These are phyloP conservation scores for Cymbopogon citratus DNA, from an alignment of 176 grass and related monocot species.

Conservation along the genomic window DNA sequence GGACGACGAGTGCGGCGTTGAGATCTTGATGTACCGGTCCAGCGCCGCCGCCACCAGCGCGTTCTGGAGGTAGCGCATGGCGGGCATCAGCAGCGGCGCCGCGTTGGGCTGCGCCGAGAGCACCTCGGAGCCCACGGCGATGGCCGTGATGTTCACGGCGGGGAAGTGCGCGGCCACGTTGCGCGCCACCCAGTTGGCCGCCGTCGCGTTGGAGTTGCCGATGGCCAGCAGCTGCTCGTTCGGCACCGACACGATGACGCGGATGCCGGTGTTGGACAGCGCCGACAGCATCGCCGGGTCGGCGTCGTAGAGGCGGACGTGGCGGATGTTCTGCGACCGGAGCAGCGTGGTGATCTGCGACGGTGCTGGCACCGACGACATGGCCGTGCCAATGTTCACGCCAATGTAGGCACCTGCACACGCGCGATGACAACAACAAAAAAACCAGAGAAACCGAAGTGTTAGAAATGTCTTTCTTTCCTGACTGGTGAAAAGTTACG, in stretches of 20 bases:
- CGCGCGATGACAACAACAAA: too few species aligned
- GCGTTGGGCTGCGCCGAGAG: constrained; percentile 72
- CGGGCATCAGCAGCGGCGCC: constrained; percentile 61
- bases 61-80: constrained; percentile 80
- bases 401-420: constrained; percentile 74
- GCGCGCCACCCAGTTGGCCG: constrained; percentile 70
- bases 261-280: constrained; percentile 72
- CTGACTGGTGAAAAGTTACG: too few species aligned
- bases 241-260: constrained; percentile 79
- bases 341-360: constrained; percentile 84
- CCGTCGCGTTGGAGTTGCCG: constrained; percentile 85
- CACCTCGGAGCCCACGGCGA: constrained; percentile 88
- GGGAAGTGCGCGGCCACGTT: constrained; percentile 84
- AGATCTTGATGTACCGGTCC: constrained; percentile 73
- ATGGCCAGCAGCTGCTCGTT: constrained; percentile 95
- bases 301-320: constrained; percentile 76
- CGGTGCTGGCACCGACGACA: constrained; percentile 67
- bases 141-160: constrained; percentile 79
- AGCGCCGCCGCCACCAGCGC: constrained; percentile 88
- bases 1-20: constrained; percentile 90
- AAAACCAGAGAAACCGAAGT: too few species aligned
- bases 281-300: constrained; percentile 77
- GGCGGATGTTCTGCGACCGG: constrained; percentile 69
- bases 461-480: too few species aligned
- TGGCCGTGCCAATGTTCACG: constrained; percentile 82